phyloP scores from a whole-genome alignment of 441 rosid genomes.

The Corymbia citriodora region DNA sequence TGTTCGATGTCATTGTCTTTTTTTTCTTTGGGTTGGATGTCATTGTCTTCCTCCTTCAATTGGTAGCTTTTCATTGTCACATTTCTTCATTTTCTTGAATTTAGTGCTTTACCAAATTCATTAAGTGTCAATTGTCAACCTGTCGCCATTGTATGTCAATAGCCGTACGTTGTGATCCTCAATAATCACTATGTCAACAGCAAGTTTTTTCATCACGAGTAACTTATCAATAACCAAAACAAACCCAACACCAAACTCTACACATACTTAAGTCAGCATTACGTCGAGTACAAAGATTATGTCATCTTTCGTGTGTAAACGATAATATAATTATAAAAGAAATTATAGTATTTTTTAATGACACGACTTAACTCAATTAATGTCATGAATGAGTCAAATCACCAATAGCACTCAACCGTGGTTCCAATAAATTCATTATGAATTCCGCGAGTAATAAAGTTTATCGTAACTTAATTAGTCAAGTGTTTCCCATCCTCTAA shows the following conservation, averaged over 20 bases:
- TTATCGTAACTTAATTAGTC: not conserved
- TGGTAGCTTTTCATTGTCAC: not conserved
- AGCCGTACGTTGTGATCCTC: not conserved
- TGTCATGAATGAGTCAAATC: accelerated
- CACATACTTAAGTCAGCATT: no score
- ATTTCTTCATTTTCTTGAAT: not conserved
- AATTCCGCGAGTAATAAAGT: accelerated
- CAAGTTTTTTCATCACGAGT: not conserved
- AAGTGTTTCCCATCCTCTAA: not conserved
- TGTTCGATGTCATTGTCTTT: not conserved
- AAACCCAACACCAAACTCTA: not conserved
- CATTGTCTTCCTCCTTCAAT: not conserved
- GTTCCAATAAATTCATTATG: not conserved
- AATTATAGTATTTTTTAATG: not conserved
- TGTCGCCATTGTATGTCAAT: not conserved
- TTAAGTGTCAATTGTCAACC: not conserved
- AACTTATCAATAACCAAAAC: not conserved
- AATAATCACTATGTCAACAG: not conserved
- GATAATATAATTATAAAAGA: not conserved
- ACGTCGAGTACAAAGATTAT: no score
- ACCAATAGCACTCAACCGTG: not conserved
- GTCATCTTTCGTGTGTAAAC: not conserved
- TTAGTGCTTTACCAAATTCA: not conserved
- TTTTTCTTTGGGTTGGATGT: no score
- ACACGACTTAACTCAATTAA: not conserved